Evolutionary conservation across 176 grass and related monocot genomes (phyloP).

Genomic region (Luzula sylvatica): DNA sequence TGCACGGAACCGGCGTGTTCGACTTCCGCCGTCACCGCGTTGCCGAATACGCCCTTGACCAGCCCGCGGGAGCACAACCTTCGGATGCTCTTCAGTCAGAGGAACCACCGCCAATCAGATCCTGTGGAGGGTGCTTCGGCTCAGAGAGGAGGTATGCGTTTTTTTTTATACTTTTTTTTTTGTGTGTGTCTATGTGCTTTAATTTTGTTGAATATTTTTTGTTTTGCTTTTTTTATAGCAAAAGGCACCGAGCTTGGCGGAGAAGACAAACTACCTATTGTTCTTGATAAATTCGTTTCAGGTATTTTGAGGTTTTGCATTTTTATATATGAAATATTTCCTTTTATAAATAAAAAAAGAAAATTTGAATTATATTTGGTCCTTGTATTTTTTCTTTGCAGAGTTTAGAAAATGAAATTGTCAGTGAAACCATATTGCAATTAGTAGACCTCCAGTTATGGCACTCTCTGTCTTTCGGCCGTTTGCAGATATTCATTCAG

Average conservation of each 20-base stretch:
- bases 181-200: neutral
- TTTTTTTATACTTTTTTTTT: neutral
- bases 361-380: neutral
- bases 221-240: slow-evolving; percentile 41
- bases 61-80: no score
- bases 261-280: slow-evolving; percentile 91
- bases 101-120: no score
- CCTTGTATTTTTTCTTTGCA: slow-evolving; percentile 20
- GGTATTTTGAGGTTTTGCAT: slow-evolving; percentile 34
- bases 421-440: slow-evolving; percentile 79
- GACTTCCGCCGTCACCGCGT: no score
- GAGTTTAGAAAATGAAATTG: slow-evolving; percentile 95
- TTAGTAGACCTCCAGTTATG: slow-evolving; percentile 85
- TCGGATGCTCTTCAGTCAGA: no score
- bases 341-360: no score
- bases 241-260: slow-evolving; percentile 54
- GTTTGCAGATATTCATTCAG: slow-evolving; percentile 45
- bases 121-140: slow-evolving; percentile 61
- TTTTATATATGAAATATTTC: no score
- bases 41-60: no score
- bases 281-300: slow-evolving; percentile 99
- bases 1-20: no score
- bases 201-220: slow-evolving; percentile 5
- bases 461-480: slow-evolving; percentile 74
- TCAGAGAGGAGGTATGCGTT: slow-evolving; percentile 60